A percentile compares a stretch with the other conserved stretches of the same genome.
Evolutionary conservation across 2,329 filamentous ascomycete species (phyloP).

Genomic region (Arthrobotrys sinensis): DNA sequence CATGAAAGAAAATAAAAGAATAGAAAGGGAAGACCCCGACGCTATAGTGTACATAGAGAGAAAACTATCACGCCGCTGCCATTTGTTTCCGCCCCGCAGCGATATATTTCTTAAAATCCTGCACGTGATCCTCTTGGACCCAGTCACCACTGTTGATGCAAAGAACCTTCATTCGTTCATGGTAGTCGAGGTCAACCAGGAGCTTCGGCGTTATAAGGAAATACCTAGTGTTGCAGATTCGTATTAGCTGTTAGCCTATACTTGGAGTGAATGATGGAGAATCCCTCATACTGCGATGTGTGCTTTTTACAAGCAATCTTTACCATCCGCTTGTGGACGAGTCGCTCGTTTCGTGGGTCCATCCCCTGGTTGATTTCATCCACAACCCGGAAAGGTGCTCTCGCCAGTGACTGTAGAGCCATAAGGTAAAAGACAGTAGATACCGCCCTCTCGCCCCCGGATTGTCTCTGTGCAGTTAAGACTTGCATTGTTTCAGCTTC

Average conservation of each 20-base stretch:
- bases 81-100: conserved; percentile 38
- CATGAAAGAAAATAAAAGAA: background rate
- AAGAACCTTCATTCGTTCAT: conserved; percentile 90
- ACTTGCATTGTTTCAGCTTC: conserved; percentile 86
- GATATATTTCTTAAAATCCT: conserved; percentile 68
- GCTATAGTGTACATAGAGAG: background rate
- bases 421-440: conserved; percentile 99
- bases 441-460: conserved; percentile 93
- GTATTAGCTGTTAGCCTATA: background rate
- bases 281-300: conserved; percentile 72
- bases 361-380: conserved; percentile 99
- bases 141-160: conserved; percentile 91
- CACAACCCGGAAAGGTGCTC: conserved; percentile 96
- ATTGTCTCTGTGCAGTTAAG: conserved; percentile 92
- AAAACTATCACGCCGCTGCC: conserved; percentile 19
- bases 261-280: background rate
- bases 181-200: conserved; percentile 86
- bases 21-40: background rate
- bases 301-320: conserved; percentile 92
- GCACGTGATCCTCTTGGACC: conserved; percentile 66
- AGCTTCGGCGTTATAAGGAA: conserved; percentile 98
- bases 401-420: conserved; percentile 93
- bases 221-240: conserved; percentile 72
- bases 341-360: conserved; percentile 97
- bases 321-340: conserved; percentile 98